These are phyloP conservation scores for Colletotrichum siamense DNA, from an alignment of 2,329 filamentous ascomycete species.

Conservation along the genomic window DNA sequence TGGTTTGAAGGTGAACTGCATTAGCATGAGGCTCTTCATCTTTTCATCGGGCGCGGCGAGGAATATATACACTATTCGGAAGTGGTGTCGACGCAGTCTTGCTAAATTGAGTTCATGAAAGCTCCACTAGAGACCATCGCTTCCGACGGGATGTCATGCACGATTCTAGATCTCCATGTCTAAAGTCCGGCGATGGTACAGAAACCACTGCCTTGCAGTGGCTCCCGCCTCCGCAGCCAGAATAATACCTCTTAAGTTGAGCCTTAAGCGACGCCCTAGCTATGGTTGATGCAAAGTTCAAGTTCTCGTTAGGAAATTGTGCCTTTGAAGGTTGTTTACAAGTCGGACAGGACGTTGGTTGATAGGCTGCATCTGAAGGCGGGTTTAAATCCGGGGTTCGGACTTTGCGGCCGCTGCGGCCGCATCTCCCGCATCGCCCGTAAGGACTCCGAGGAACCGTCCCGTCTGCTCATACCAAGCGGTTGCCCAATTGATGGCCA, in stretches of 20 bases:
- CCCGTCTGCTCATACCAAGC: not conserved
- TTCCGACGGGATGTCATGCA: not conserved
- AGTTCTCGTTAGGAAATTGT: no score
- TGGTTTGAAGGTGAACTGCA: not conserved
- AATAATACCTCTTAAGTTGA: not conserved
- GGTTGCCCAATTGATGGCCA: accelerated
- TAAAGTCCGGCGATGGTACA: not conserved
- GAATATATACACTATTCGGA: not conserved
- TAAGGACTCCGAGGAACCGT: not conserved
- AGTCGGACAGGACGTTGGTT: not conserved
- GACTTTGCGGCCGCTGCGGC: not conserved
- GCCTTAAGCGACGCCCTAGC: not conserved
- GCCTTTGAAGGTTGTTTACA: not conserved
- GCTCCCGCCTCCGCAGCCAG: not conserved
- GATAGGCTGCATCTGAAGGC: not conserved
- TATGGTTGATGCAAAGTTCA: not conserved
- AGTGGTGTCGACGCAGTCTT: not conserved
- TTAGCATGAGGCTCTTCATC: not conserved
- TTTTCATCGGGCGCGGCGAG: not conserved
- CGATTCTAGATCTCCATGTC: not conserved
- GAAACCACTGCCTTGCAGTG: not conserved
- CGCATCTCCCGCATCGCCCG: not conserved
- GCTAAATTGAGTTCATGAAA: not conserved
- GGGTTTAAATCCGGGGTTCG: not conserved
- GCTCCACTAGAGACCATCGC: not conserved